Conservation (phyloP, 139 green algal genomes). For the Chlorella vulgaris region DNA sequence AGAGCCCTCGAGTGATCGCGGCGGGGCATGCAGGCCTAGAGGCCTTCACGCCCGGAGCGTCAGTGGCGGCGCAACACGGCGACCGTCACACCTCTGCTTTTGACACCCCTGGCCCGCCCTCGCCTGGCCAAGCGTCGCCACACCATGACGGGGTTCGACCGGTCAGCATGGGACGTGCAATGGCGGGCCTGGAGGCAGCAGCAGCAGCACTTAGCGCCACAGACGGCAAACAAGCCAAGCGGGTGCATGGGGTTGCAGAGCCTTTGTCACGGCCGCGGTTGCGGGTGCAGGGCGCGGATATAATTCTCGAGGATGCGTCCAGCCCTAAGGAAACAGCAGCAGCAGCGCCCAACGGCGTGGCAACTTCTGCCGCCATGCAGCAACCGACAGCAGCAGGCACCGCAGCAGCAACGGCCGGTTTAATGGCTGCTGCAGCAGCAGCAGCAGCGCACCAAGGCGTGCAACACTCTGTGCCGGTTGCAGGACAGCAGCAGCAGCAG, state of each 20-base stretch:
- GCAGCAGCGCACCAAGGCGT: background rate
- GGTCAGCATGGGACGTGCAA: background rate
- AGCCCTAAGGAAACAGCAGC: slow-evolving; percentile 3
- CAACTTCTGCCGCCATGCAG: background rate
- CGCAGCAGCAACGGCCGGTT: background rate
- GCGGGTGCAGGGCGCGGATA: slow-evolving; percentile 34
- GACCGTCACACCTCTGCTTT: slow-evolving; percentile 16
- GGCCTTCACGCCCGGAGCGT: slow-evolving; percentile 20
- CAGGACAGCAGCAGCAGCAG: slow-evolving; percentile 14
- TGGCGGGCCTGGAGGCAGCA: background rate
- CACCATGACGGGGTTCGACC: background rate
- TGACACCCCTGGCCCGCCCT: slow-evolving; percentile 6
- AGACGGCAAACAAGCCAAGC: background rate
- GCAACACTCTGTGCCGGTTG: background rate
- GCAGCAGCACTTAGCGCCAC: background rate
- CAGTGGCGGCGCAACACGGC: slow-evolving; percentile 7
- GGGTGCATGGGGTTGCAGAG: too few relatives aligned
- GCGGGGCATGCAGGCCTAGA: background rate
- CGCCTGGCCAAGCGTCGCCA: background rate
- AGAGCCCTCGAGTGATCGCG: background rate
- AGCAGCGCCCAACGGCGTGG: background rate
- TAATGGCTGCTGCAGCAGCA: background rate
- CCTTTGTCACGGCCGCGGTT: slow-evolving; percentile 13
- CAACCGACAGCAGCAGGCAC: background rate
- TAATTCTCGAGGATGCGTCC: slow-evolving; percentile 36